A percentile compares a stretch with the other conserved stretches of the same genome.
Conservation (phyloP, 192 early-diverging fungal species). For the Entophlyctis helioformis region DNA sequence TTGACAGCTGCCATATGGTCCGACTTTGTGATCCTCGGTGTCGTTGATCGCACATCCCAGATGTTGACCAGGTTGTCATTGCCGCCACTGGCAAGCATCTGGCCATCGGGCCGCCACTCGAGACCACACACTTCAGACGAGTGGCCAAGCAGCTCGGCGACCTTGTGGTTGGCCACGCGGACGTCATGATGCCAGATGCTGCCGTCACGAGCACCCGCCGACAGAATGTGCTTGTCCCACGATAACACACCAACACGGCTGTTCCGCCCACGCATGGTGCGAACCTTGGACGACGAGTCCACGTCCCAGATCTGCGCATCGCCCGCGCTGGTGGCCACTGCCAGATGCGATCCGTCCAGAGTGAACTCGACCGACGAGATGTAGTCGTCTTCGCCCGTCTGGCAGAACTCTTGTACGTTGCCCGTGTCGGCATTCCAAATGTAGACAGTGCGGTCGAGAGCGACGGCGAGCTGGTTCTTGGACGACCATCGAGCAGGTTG, state of each 20-base stretch:
- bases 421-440: constrained; percentile 44
- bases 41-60: constrained; percentile 35
- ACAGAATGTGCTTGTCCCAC: constrained; percentile 74
- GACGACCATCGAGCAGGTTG: constrained; percentile 39
- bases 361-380: constrained; percentile 27
- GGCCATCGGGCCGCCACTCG: constrained; percentile 37
- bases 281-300: constrained; percentile 55
- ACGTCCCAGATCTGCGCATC: constrained; percentile 88
- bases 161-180: constrained; percentile 71
- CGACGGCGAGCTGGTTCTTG: constrained; percentile 36
- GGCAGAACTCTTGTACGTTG: constrained; percentile 28
- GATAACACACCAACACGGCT: constrained; percentile 73
- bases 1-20: constrained; percentile 48
- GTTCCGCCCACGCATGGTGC: constrained; percentile 73
- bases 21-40: constrained; percentile 32
- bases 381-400: constrained; percentile 15
- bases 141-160: constrained; percentile 59
- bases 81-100: constrained; percentile 36
- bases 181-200: constrained; percentile 93
- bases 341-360: constrained; percentile 30
- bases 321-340: constrained; percentile 63
- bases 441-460: constrained; percentile 34
- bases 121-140: constrained; percentile 44
- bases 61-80: constrained; percentile 50
- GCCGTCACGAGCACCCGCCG: constrained; percentile 79